Base-by-base conservation (phyloP, 371 early-diverging fungal genomes). In the Mortierella sp. region DNA sequence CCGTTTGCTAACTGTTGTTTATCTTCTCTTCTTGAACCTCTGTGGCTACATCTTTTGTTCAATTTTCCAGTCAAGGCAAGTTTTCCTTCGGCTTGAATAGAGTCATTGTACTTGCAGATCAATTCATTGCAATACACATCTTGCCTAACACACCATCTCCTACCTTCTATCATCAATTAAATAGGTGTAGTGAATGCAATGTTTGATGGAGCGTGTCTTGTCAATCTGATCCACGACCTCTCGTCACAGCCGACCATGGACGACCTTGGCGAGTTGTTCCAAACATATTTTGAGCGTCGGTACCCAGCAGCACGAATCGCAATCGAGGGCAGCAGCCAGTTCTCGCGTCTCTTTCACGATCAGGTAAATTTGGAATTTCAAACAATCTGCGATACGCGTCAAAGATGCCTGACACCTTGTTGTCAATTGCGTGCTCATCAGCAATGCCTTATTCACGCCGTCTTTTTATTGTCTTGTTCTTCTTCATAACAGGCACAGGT, bases 271-370 rank as follows among this genome's bases (percentile, higher is more conserved):
- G 81, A 78, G 0, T 47, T 78, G 50, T 85, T 85, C 72, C 85
- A 85, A 31, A 65, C 85, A 13, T 85, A 85, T 55, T 85, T 75
- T 71, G 82, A 81, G 68, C 68, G 70, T 50, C 78, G 85, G 50
- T 85, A 85, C 34, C 85, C 85, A 60, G 85, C 82, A 31, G 81
- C 85, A 13, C 81, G 79, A 74, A 76, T 85, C 42, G 85, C 85
- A 1, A 85, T 85, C 45, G 85, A 81, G 57, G 82, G 85, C 54
- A 81, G 81, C 74, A 85, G 79, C 21, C 79, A 85, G 57, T 85
- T 85, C 60, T 48, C 79, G 2, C 73, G 72, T 28, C 79, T 85
- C 16, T 85, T 85, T 34, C 50, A 79, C 42, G 79, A 85, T 72
- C 85, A 81, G 79, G 85, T 80, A 75, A 47, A 24, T 3, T 24